Evolutionary conservation across 202 grass and related monocot species (phyloP), one percentile per base, ranked within the genome.

Genomic region (Dendrocalamus latiflorus): DNA sequence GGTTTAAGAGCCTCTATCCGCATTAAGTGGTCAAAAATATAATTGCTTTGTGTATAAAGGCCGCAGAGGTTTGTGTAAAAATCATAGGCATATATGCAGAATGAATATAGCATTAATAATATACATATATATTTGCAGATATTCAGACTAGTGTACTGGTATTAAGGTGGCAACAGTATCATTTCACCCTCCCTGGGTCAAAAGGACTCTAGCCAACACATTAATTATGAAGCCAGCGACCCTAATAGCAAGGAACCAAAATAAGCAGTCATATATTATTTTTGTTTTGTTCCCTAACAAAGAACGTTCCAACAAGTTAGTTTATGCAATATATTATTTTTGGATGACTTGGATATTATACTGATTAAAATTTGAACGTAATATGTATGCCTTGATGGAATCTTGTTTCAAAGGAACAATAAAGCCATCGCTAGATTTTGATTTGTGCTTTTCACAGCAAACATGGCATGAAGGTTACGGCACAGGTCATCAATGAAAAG

Each of bases 391-490:
- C 16, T 63, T 39, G 18, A 18, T 12, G 18, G 33, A 45, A 28
- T 7, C 16, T 10, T 72, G 28, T 53, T 16, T 12, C 8, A 30
- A 62, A 22, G 25, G 34, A 54, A 65, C 13, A 66, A 69, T 54
- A 68, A n/a, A 49, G 34, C 18, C 70, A 68, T 77, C 24, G 11
- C 44, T 60, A 84, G 53, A 48, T 61, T 70, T 57, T 75, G 42
- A 62, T 84, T 75, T 42, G 14, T 79, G 20, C 71, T 48, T n/a
- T 69, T 78, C 66, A 65, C n/a, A n/a, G n/a, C 24, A 75, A 83
- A 62, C 41, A 90, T 64, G 57, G 75, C 28, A 30, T 79, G 68
- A 75, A 55, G 47, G 8, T 68, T 67, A 77, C 30, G 13, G 17
- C 41, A 60, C 7, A 83, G 79, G 75, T 65, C 13, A 77, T 12